A percentile compares a stretch with the other conserved stretches of the same genome.
These are phyloP conservation scores for Trichopus zeylanicus DNA, from an alignment of 116 monocot genomes.

Conservation along the genomic window DNA sequence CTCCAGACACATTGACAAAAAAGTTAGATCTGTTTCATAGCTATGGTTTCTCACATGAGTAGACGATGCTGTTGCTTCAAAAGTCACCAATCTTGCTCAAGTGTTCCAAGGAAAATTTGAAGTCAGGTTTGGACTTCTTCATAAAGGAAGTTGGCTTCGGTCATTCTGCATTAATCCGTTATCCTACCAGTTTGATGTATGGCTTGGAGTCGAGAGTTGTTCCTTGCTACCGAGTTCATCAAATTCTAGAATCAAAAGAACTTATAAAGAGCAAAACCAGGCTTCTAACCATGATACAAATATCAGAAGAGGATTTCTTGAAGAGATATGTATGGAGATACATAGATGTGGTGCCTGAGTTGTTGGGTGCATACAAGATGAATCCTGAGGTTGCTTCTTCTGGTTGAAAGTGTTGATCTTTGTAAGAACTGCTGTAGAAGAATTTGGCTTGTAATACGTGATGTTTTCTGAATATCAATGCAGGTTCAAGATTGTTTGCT, in stretches of 20 bases:
- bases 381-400: background rate
- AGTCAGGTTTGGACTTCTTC: background rate
- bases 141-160: background rate
- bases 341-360: background rate
- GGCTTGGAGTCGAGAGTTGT: slow-evolving; percentile 5
- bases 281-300: background rate
- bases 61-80: background rate
- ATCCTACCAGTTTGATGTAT: slow-evolving; percentile 4
- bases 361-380: slow-evolving; percentile 6
- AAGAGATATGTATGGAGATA: slow-evolving; percentile 5
- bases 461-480: too few relatives aligned
- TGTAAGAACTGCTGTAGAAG: too few relatives aligned
- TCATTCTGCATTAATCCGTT: background rate
- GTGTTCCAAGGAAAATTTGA: slow-evolving; percentile 1
- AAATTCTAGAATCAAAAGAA: slow-evolving; percentile 1
- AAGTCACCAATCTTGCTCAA: background rate
- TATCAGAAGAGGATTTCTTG: slow-evolving; percentile 1
- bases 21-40: slow-evolving; percentile 3
- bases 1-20: background rate
- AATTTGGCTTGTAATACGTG: too few relatives aligned
- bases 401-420: background rate
- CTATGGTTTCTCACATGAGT: slow-evolving; percentile 7
- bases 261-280: background rate
- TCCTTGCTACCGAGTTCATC: slow-evolving; percentile 1
- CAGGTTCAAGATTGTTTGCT: too few relatives aligned